Evolutionary conservation across 2,329 filamentous ascomycete genomes (phyloP).

Genomic region (Orbilia javanica): DNA sequence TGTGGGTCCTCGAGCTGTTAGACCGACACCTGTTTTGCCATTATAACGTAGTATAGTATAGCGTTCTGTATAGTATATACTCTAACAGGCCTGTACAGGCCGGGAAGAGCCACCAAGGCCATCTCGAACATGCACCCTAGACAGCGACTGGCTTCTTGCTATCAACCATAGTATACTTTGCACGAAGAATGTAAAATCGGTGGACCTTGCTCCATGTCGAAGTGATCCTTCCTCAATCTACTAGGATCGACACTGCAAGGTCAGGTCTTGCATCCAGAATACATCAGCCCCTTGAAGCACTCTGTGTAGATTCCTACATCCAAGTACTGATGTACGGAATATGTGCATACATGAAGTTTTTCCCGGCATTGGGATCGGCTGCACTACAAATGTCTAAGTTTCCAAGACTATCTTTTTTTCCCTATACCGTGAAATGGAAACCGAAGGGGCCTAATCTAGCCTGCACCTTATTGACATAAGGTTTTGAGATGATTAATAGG

Average conservation of each 20-base stretch:
- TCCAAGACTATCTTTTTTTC: background rate
- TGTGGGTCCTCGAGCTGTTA: background rate
- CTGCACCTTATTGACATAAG: background rate
- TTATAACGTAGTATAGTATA: slow-evolving; percentile 50
- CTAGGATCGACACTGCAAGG: slow-evolving; percentile 47
- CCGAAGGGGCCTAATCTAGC: background rate
- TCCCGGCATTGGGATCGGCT: slow-evolving; percentile 32
- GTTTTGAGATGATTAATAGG: background rate
- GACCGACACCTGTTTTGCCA: slow-evolving; percentile 46
- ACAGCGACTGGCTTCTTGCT: background rate
- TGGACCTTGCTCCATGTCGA: slow-evolving; percentile 13
- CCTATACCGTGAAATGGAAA: background rate
- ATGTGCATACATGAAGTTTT: slow-evolving; percentile 23
- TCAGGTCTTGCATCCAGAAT: slow-evolving; percentile 50
- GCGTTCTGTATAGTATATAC: too few relatives aligned
- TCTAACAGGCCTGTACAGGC: slow-evolving; percentile 28
- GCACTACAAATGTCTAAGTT: slow-evolving; percentile 17
- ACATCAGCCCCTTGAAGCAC: slow-evolving; percentile 6
- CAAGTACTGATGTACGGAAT: background rate
- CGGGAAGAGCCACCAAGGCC: slow-evolving; percentile 21
- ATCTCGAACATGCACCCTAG: background rate
- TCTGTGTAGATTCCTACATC: slow-evolving; percentile 15
- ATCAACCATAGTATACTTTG: background rate
- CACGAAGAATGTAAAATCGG: slow-evolving; percentile 14
- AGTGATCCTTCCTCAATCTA: slow-evolving; percentile 34